Evolutionary conservation across 495 filamentous ascomycete genomes (phyloP).

Genomic region (Penicillium lagena): DNA sequence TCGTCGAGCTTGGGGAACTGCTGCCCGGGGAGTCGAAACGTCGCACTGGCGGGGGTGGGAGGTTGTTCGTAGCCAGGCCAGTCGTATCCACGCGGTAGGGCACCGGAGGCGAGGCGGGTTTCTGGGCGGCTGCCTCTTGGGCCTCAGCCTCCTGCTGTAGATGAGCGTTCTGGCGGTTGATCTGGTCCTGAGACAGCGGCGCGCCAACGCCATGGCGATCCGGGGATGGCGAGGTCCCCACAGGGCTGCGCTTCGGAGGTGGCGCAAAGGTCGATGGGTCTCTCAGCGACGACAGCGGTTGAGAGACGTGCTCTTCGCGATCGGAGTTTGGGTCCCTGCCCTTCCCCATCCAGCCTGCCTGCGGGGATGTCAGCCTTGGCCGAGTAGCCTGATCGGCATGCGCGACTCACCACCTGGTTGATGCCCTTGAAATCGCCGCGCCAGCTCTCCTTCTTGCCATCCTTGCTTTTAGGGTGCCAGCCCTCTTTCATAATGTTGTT

Average conservation of each 20-base stretch:
- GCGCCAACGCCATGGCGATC: slow-evolving; percentile 43
- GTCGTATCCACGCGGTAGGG: slow-evolving; percentile 68
- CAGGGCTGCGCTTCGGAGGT: slow-evolving; percentile 64
- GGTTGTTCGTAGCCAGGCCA: slow-evolving; percentile 57
- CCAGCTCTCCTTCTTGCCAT: slow-evolving; percentile 52
- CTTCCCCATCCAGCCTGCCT: slow-evolving; percentile 46
- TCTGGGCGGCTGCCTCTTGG: slow-evolving; percentile 32
- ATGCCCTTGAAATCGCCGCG: slow-evolving; percentile 54
- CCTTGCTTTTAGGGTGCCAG: slow-evolving; percentile 53
- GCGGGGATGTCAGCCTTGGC: not conserved
- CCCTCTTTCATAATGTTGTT: slow-evolving; percentile 48
- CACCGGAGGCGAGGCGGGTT: slow-evolving; percentile 48
- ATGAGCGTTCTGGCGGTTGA: slow-evolving; percentile 17
- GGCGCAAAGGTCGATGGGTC: slow-evolving; percentile 83
- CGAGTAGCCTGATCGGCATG: not conserved
- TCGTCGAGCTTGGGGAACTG: slow-evolving; percentile 20
- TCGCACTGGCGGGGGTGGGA: slow-evolving; percentile 64
- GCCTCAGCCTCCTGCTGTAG: slow-evolving; percentile 29
- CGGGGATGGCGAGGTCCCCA: slow-evolving; percentile 40
- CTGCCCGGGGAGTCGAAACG: slow-evolving; percentile 42
- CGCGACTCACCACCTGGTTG: slow-evolving; percentile 46
- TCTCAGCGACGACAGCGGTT: slow-evolving; percentile 68
- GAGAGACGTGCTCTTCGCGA: slow-evolving; percentile 46
- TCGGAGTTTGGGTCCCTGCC: slow-evolving; percentile 37
- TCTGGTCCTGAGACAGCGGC: slow-evolving; percentile 36